Evolutionary conservation across 1,139 yeast genomes (phyloP).

Genomic region (Hemisphaericaspora lyxosophila): DNA sequence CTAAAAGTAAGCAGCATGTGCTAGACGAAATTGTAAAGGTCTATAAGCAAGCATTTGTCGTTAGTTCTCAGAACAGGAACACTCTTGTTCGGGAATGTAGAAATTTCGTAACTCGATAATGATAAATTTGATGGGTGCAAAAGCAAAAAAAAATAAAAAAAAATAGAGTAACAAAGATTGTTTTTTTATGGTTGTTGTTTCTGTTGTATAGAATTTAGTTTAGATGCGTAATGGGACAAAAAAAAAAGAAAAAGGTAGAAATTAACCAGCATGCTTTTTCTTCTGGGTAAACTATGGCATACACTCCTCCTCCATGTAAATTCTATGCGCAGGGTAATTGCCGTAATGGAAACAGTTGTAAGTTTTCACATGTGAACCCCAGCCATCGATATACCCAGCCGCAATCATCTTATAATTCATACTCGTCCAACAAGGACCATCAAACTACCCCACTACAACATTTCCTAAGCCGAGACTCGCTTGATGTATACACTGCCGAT

Average conservation of each 20-base stretch:
- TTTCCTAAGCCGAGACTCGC: constrained; percentile 12
- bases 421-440: not conserved
- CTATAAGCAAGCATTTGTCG: constrained; percentile 61
- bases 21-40: constrained; percentile 54
- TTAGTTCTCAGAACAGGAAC: constrained; percentile 34
- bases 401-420: not conserved
- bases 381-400: not conserved
- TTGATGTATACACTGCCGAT: constrained; percentile 13
- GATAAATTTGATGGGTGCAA: not conserved
- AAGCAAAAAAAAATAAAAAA: too few relatives aligned
- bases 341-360: constrained; percentile 23
- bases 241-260: not conserved
- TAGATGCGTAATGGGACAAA: too few relatives aligned
- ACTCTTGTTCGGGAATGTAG: constrained; percentile 27
- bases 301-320: constrained; percentile 2
- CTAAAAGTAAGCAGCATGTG: constrained; percentile 52
- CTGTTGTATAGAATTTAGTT: too few relatives aligned
- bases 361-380: constrained; percentile 17
- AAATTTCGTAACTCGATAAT: constrained; percentile 15
- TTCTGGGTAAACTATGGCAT: constrained; percentile 1
- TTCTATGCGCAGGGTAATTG: constrained; percentile 21
- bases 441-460: constrained; percentile 7
- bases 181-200: too few relatives aligned
- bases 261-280: not conserved
- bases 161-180: too few relatives aligned